Percentiles rank a stretch among this genome's conserved stretches.
Evolutionary conservation across 75 land plant genomes (phyloP).

Genomic region (Selaginella moellendorffii): DNA sequence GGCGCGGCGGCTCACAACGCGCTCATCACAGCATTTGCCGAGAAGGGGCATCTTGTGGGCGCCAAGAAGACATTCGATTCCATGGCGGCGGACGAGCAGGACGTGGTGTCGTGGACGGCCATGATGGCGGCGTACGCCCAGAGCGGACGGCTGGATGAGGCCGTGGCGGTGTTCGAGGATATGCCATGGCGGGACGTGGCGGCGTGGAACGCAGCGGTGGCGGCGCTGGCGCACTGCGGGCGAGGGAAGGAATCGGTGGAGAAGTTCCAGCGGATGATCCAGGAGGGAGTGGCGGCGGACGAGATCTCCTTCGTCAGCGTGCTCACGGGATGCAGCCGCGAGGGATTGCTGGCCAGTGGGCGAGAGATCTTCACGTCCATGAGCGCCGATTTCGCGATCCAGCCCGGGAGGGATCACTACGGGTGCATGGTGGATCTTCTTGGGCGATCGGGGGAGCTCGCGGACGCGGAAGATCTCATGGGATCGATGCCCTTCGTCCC

Average conservation of each 20-base stretch:
- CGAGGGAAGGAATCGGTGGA: conserved; percentile 14
- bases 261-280: conserved; percentile 17
- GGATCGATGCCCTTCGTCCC: conserved; percentile 23
- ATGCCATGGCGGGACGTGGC: conserved; percentile 15
- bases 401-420: conserved; percentile 13
- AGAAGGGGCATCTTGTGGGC: no score
- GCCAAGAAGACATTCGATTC: no score
- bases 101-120: no score
- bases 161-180: conserved; percentile 16
- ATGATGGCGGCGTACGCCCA: conserved; percentile 27
- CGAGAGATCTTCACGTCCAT: background rate
- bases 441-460: conserved; percentile 19
- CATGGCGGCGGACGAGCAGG: no score
- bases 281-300: background rate
- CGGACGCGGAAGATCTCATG: conserved; percentile 22
- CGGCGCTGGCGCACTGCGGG: conserved; percentile 25
- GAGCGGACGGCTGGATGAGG: conserved; percentile 16
- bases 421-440: conserved; percentile 25
- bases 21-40: no score
- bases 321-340: background rate
- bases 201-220: conserved; percentile 24
- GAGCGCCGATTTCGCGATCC: background rate
- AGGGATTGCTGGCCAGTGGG: background rate
- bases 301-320: background rate
- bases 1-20: background rate